phyloP scores from a whole-genome alignment of 768 basidiomycete genomes.

The Panellus pusillus region DNA sequence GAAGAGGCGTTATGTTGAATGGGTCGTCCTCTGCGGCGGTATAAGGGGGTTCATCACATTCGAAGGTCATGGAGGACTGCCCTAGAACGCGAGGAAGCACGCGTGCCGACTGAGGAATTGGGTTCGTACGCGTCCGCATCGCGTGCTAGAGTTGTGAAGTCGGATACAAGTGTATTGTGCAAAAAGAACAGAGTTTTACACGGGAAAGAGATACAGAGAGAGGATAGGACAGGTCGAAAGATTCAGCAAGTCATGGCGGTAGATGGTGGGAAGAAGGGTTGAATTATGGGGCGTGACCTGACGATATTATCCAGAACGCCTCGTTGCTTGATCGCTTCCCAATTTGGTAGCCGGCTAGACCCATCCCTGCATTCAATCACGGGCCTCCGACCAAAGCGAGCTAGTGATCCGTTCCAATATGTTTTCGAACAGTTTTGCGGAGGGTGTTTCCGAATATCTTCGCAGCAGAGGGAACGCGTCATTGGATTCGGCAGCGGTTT shows the following conservation, averaged over 20 bases:
- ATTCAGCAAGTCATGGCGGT: conserved; percentile 6
- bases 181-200: conserved; percentile 17
- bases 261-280: neutral
- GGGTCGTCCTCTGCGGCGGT: conserved; percentile 54
- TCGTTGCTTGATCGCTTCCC: no score
- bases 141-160: conserved; percentile 19
- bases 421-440: conserved; percentile 63
- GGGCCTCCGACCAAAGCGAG: conserved; percentile 9
- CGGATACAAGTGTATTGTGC: conserved; percentile 16
- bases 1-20: conserved; percentile 41
- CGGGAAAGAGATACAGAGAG: conserved; percentile 16
- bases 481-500: conserved; percentile 10
- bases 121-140: conserved; percentile 18
- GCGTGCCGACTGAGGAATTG: conserved; percentile 17
- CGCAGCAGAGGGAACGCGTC: conserved; percentile 52
- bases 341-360: neutral
- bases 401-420: conserved; percentile 52
- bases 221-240: neutral
- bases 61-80: conserved; percentile 14
- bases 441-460: conserved; percentile 67
- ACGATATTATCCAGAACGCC: no score
- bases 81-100: conserved; percentile 22
- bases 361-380: neutral
- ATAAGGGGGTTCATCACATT: conserved; percentile 45
- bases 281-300: no score